Percentiles rank a stretch among this genome's conserved stretches.
These are phyloP conservation scores for Leccinum truebloodii DNA, from an alignment of 768 basidiomycete genomes.

Conservation along the genomic window DNA sequence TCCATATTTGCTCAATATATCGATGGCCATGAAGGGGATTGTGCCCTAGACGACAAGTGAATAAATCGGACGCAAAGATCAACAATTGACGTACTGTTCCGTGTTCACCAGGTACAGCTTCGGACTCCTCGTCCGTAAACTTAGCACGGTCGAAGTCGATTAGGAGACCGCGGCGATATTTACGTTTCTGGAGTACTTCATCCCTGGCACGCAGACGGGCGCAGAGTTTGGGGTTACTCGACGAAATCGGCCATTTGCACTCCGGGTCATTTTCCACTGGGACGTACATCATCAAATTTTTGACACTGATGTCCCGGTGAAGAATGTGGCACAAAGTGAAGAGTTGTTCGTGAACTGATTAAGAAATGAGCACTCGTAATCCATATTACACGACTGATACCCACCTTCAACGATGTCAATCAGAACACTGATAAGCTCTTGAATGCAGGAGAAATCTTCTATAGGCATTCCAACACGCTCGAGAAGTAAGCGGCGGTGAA, in stretches of 20 bases:
- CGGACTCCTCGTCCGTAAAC: not conserved
- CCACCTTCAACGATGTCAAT: slow-evolving; percentile 1
- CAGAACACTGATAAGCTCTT: not conserved
- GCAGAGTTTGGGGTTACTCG: not conserved
- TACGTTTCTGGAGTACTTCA: not conserved
- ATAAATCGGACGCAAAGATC: no score
- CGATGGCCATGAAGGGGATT: slow-evolving; percentile 8
- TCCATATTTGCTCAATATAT: not conserved
- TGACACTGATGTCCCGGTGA: not conserved
- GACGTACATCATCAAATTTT: not conserved
- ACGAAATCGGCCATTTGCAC: not conserved
- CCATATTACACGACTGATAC: not conserved
- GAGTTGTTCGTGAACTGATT: slow-evolving; percentile 1
- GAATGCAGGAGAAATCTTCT: not conserved
- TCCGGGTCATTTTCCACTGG: not conserved
- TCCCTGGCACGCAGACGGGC: not conserved
- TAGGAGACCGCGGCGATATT: not conserved
- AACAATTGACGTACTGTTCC: not conserved
- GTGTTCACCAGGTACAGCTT: not conserved
- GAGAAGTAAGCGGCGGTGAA: not conserved
- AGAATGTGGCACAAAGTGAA: not conserved
- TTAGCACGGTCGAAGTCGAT: slow-evolving; percentile 4
- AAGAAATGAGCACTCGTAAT: not conserved
- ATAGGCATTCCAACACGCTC: not conserved
- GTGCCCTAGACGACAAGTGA: not conserved